These are phyloP conservation scores for Manihot esculenta DNA, from an alignment of 441 rosid species.

Conservation along the genomic window DNA sequence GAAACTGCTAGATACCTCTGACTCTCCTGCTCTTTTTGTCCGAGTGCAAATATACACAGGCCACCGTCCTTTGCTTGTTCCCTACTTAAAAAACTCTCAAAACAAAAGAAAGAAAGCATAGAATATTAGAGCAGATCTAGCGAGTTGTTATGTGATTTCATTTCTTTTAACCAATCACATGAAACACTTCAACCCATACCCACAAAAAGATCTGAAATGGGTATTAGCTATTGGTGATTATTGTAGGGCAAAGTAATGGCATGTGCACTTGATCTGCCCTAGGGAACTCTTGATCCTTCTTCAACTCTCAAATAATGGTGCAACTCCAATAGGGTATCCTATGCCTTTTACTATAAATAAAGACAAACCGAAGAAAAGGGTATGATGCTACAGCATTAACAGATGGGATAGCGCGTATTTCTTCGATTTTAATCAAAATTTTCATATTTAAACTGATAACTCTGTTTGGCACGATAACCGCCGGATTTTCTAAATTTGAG, in stretches of 20 bases:
- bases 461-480: too few relatives aligned
- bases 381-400: slow-evolving; percentile 33
- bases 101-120: not conserved
- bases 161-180: too few relatives aligned
- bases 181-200: too few relatives aligned
- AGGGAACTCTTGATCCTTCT: slow-evolving; percentile 16
- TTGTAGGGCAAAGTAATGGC: not conserved
- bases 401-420: too few relatives aligned
- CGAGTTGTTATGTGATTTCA: too few relatives aligned
- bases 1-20: slow-evolving; percentile 1
- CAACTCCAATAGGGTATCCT: slow-evolving; percentile 38
- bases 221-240: not conserved
- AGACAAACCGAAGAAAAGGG: slow-evolving; percentile 28
- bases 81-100: not conserved
- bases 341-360: slow-evolving; percentile 25
- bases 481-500: too few relatives aligned
- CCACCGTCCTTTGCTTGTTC: not conserved
- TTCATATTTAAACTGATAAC: too few relatives aligned
- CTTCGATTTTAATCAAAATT: too few relatives aligned
- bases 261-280: not conserved
- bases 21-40: too few relatives aligned
- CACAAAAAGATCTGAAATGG: too few relatives aligned
- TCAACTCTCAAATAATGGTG: slow-evolving; percentile 23
- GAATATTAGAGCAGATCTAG: too few relatives aligned
- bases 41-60: not conserved